phyloP scores from a whole-genome alignment of 805 yeast genomes.

The Saccharomycopsis babjevae region DNA sequence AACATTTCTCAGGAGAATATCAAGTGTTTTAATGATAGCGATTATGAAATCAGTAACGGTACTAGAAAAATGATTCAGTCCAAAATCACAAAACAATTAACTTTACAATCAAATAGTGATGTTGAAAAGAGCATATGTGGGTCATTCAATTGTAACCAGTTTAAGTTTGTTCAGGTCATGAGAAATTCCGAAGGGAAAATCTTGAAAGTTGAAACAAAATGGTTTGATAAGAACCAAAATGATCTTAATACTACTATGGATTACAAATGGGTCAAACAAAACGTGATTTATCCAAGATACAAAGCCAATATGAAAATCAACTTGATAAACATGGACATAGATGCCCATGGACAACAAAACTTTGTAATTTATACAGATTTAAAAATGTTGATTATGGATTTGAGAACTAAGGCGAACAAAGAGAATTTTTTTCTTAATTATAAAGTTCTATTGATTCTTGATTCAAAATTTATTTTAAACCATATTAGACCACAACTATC shows the following conservation, averaged over 20 bases:
- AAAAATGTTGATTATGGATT: constrained; percentile 25
- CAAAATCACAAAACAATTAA: neutral
- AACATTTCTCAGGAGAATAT: neutral
- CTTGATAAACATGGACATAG: constrained; percentile 16
- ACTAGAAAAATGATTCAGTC: neutral
- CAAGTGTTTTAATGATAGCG: neutral
- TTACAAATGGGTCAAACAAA: constrained; percentile 25
- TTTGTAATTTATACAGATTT: constrained; percentile 24
- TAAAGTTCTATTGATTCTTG: neutral
- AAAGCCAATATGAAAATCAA: constrained; percentile 32
- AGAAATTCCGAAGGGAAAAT: constrained; percentile 26
- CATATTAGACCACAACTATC: neutral
- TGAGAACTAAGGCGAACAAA: constrained; percentile 15
- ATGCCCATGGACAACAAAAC: neutral
- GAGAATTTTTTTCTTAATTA: neutral
- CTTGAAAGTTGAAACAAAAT: constrained; percentile 25
- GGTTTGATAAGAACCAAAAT: neutral
- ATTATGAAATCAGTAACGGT: neutral
- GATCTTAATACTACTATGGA: neutral
- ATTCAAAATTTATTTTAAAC: neutral
- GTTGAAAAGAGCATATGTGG: constrained; percentile 5
- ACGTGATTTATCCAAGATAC: constrained; percentile 30
- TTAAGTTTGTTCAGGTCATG: constrained; percentile 26
- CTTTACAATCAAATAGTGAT: neutral
- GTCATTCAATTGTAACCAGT: constrained; percentile 7